Evolutionary conservation across 2,329 filamentous ascomycete genomes (phyloP), one percentile per base, ranked within the genome.

Genomic region (Elsinoe arachidis): DNA sequence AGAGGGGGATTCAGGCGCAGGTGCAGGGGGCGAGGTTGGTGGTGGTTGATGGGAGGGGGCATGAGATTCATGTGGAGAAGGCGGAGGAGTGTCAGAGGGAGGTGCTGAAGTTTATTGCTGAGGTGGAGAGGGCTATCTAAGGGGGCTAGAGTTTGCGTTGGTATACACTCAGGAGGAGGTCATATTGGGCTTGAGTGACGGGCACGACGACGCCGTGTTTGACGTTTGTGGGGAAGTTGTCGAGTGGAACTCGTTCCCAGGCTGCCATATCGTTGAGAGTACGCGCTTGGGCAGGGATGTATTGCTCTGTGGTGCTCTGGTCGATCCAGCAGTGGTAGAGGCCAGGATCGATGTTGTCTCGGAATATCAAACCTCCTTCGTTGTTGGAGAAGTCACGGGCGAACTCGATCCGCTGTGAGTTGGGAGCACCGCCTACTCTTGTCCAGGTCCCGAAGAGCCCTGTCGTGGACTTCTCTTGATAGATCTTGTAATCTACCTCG

Each of bases 31-130:
- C 65, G 26, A 63, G 47, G 30, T 19, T 70, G 37, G 68, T 63
- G 58, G 54, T 68, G 10, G 53, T 71, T 10, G 60, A 66, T 39
- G 68, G 64, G 1, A 60, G 60, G 12, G 68, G 68, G 5, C 69
- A 71, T 61, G 69, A 72, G 61, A 71, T 71, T n/a, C 70, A 69
- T 56, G 64, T 69, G 1, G 57, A 63, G 34, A 39, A 57, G 26
- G 61, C 68, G 1, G 63, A 66, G 35, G 60, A 58, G 43, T 70
- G 65, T 58, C 68, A 70, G 57, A 41, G 55, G 55, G 56, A 58
- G n/a, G 56, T 64, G 35, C 65, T 80, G 34, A 77, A 80, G 62
- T 72, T 75, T 58, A 63, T 69, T 26, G 49, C 33, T 23, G n/a
- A 15, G 11, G 19, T 53, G 49, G 15, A 53, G 49, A 38, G 26